A percentile compares a stretch with the other conserved stretches of the same genome.
phyloP scores from a whole-genome alignment of 106 monocot species.

The Vanilla planifolia region DNA sequence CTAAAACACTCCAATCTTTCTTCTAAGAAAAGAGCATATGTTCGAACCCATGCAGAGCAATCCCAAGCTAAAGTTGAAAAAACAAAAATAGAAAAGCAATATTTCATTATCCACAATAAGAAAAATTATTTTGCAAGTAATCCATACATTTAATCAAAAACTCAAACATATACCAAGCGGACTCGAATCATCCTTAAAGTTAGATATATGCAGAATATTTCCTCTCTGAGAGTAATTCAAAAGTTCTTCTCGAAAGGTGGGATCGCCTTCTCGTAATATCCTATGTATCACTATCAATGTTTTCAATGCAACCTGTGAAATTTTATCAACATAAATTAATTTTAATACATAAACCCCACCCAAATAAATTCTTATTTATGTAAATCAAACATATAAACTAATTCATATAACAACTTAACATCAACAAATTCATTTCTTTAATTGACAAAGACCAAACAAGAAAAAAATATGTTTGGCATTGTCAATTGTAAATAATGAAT shows the following conservation, averaged over 20 bases:
- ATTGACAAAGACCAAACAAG: too few species aligned
- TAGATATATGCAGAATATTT: constrained; percentile 57
- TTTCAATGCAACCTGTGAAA: constrained; percentile 56
- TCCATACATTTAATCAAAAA: background rate
- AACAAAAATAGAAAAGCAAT: background rate
- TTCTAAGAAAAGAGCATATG: constrained; percentile 62
- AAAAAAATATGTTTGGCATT: too few species aligned
- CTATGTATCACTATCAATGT: constrained; percentile 58
- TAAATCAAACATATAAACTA: too few species aligned
- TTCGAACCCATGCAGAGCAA: constrained; percentile 59
- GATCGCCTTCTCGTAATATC: constrained; percentile 59
- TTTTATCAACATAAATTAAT: constrained; percentile 6
- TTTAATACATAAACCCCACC: too few species aligned
- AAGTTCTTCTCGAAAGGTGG: constrained; percentile 61
- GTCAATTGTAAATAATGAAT: too few species aligned
- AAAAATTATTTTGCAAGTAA: too few species aligned
- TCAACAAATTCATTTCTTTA: too few species aligned
- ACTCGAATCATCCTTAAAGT: constrained; percentile 71
- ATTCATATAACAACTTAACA: too few species aligned
- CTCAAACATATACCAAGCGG: constrained; percentile 36
- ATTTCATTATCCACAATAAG: too few species aligned
- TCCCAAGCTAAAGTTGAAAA: constrained; percentile 45
- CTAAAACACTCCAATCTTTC: constrained; percentile 58
- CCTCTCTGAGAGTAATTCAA: constrained; percentile 41
- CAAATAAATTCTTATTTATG: too few species aligned